Percentiles rank a stretch among this genome's conserved stretches.
These are phyloP conservation scores for Amaranthus palmeri DNA, from an alignment of 148 eudicot genomes.

Conservation along the genomic window DNA sequence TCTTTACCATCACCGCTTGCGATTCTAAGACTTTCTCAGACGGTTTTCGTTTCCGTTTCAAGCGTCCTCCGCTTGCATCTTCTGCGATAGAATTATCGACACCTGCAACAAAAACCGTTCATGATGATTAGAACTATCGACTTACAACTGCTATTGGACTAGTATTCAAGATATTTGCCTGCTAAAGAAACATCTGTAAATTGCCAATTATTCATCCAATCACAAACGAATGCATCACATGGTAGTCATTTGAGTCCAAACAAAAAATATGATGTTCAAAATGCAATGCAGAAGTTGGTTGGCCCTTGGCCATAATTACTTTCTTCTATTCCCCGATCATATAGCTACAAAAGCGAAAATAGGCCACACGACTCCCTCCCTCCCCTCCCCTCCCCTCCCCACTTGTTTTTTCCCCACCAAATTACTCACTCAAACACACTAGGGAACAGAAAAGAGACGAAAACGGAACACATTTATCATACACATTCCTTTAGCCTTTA, in stretches of 20 bases:
- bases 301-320: too few relatives aligned
- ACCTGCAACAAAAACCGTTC: conserved; percentile 30
- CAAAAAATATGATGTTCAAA: too few relatives aligned
- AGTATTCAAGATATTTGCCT: background rate
- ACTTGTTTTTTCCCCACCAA: too few relatives aligned
- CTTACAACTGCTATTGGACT: background rate
- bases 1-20: conserved; percentile 68
- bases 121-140: background rate
- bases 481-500: too few relatives aligned
- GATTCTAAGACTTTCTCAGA: conserved; percentile 71
- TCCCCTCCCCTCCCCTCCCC: too few relatives aligned
- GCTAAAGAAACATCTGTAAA: background rate
- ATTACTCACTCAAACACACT: too few relatives aligned
- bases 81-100: conserved; percentile 66
- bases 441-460: too few relatives aligned
- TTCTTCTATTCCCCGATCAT: too few relatives aligned
- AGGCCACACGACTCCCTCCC: too few relatives aligned
- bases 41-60: conserved; percentile 73
- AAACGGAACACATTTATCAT: too few relatives aligned
- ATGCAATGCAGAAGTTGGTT: too few relatives aligned
- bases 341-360: too few relatives aligned
- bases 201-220: background rate
- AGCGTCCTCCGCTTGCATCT: conserved; percentile 49
- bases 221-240: background rate
- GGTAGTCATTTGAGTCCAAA: background rate